phyloP scores from a whole-genome alignment of 2,329 filamentous ascomycete genomes.

The Dryadomyces sulphureus region DNA sequence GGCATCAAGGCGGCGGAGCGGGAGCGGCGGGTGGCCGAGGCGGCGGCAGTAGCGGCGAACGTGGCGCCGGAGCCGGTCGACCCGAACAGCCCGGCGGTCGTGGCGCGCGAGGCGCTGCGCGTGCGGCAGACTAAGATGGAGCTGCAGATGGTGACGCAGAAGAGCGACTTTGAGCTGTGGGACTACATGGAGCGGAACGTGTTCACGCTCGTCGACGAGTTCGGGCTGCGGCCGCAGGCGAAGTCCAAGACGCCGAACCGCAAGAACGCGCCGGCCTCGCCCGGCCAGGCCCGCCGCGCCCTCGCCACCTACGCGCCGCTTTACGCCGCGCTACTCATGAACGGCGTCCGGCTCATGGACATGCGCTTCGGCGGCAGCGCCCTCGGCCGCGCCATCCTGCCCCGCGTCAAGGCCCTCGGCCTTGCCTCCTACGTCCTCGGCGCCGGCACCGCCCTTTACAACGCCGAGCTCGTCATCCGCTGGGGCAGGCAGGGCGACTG shows the following conservation, averaged over 20 bases:
- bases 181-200: slow-evolving; percentile 50
- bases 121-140: slow-evolving; percentile 23
- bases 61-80: background rate
- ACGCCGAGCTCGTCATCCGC: slow-evolving; percentile 45
- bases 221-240: slow-evolving; percentile 20
- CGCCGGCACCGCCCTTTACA: slow-evolving; percentile 55
- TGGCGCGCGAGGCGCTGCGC: slow-evolving; percentile 17
- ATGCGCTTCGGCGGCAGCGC: slow-evolving; percentile 28
- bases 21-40: no score
- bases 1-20: slow-evolving; percentile 14
- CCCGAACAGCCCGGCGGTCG: slow-evolving; percentile 25
- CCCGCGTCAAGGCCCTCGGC: slow-evolving; percentile 52
- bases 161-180: slow-evolving; percentile 53
- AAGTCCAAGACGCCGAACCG: no score
- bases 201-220: slow-evolving; percentile 40
- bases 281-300: slow-evolving; percentile 7
- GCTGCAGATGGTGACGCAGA: slow-evolving; percentile 34
- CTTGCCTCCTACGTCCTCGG: slow-evolving; percentile 58
- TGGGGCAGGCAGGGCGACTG: slow-evolving; percentile 49
- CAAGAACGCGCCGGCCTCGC: no score
- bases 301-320: slow-evolving; percentile 44
- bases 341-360: slow-evolving; percentile 41
- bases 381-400: slow-evolving; percentile 47
- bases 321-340: slow-evolving; percentile 46
- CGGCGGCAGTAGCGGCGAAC: background rate